A percentile compares a stretch with the other conserved stretches of the same genome.
Evolutionary conservation across 192 early-diverging fungal species (phyloP).

Genomic region (Backusella morwellensis): DNA sequence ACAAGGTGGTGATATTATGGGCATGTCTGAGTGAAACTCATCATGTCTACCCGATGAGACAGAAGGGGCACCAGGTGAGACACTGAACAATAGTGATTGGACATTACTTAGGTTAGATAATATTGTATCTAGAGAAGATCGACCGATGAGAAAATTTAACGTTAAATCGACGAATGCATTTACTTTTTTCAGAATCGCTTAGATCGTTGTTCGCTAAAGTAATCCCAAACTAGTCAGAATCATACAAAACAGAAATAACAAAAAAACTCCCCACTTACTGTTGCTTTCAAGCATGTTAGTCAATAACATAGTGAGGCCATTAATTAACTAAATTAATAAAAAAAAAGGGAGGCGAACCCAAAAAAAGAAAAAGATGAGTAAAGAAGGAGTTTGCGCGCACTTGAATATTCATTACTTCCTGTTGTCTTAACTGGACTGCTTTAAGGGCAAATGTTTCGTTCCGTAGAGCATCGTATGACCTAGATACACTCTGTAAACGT

Average conservation of each 20-base stretch:
- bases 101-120: constrained; percentile 5
- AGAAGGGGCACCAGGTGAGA: neutral
- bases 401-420: constrained; percentile 3
- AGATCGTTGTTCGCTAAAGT: neutral
- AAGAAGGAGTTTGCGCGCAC: neutral
- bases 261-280: neutral
- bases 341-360: neutral
- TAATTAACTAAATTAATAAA: neutral
- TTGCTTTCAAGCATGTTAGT: neutral
- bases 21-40: neutral
- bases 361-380: neutral
- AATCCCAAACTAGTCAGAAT: neutral
- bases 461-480: neutral
- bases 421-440: neutral
- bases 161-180: neutral
- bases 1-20: neutral
- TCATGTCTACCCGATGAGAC: neutral
- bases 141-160: constrained; percentile 4
- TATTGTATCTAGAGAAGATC: constrained; percentile 10
- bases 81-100: neutral
- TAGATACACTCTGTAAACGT: neutral
- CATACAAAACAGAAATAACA: neutral
- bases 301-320: neutral
- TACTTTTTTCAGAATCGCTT: constrained; percentile 3
- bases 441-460: constrained; percentile 1